Conservation (phyloP, 2,329 filamentous ascomycete genomes). For the Cryphonectria radicalis region DNA sequence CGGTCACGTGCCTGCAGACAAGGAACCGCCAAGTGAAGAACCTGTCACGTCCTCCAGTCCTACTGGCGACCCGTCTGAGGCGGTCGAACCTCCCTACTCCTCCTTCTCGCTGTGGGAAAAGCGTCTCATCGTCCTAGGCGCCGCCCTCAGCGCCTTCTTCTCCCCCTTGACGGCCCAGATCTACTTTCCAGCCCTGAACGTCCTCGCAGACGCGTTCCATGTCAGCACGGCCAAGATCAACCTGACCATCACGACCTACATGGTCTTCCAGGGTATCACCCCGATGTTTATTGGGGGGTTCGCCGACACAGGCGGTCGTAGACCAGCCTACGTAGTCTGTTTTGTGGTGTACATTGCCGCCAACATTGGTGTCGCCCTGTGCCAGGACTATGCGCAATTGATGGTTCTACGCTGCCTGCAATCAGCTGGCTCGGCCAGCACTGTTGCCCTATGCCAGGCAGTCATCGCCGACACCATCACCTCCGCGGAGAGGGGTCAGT, state of each 20-base stretch:
- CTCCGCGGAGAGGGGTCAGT: slow-evolving; percentile 63
- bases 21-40: slow-evolving; percentile 30
- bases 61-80: slow-evolving; percentile 21
- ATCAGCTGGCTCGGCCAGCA: slow-evolving; percentile 61
- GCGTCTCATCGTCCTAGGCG: slow-evolving; percentile 45
- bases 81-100: slow-evolving; percentile 39
- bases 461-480: slow-evolving; percentile 68
- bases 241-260: slow-evolving; percentile 58
- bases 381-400: slow-evolving; percentile 53
- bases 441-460: slow-evolving; percentile 59
- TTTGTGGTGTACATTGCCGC: slow-evolving; percentile 58
- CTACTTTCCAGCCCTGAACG: slow-evolving; percentile 58
- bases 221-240: slow-evolving; percentile 51
- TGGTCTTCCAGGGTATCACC: slow-evolving; percentile 64
- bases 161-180: slow-evolving; percentile 55
- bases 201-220: slow-evolving; percentile 51
- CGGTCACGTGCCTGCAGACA: background rate
- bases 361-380: slow-evolving; percentile 57
- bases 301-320: slow-evolving; percentile 57
- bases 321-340: slow-evolving; percentile 57
- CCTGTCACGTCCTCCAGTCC: slow-evolving; percentile 20
- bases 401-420: slow-evolving; percentile 61
- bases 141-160: slow-evolving; percentile 47
- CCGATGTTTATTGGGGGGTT: slow-evolving; percentile 55
- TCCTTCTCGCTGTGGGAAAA: slow-evolving; percentile 47